Evolutionary conservation across 108 stramenopile genomes (phyloP).

Genomic region (Skeletonema grethae): DNA sequence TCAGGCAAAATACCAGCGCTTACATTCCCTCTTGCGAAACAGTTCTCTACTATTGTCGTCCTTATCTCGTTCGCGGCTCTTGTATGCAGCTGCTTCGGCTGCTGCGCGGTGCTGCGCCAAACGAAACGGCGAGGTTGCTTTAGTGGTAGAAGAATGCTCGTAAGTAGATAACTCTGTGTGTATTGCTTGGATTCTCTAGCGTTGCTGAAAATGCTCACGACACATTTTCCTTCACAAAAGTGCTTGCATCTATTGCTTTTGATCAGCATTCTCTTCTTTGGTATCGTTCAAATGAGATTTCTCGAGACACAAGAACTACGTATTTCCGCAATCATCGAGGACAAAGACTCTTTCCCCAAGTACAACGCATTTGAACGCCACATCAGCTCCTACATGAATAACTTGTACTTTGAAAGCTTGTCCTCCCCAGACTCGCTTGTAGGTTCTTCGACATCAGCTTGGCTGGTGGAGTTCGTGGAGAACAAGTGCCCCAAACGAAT

Average conservation of each 20-base stretch:
- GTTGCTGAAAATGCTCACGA: no score
- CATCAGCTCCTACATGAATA: constrained; percentile 30
- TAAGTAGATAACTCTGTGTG: no score
- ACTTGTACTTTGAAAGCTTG: constrained; percentile 38
- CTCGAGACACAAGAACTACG: constrained; percentile 16
- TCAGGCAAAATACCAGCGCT: constrained; percentile 10
- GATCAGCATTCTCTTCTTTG: constrained; percentile 23
- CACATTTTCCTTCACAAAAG: no score
- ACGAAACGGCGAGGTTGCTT: constrained; percentile 25
- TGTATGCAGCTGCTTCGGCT: constrained; percentile 37
- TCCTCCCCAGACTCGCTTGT: constrained; percentile 6
- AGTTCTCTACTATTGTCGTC: constrained; percentile 11
- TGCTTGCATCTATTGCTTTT: constrained; percentile 31
- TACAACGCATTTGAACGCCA: constrained; percentile 44
- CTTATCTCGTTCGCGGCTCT: constrained; percentile 24
- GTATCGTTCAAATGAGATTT: constrained; percentile 24
- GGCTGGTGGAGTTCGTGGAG: constrained; percentile 31
- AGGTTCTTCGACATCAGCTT: constrained; percentile 12
- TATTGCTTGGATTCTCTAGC: no score
- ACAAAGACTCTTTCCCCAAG: constrained; percentile 11
- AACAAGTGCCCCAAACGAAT: constrained; percentile 32
- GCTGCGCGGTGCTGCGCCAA: constrained; percentile 37
- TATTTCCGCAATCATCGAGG: constrained; percentile 28
- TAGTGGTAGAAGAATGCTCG: constrained; percentile 40
- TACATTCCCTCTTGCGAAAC: constrained; percentile 14